phyloP scores from a whole-genome alignment of 352 stramenopile genomes.

The Pilasporangium apinafurcum region DNA sequence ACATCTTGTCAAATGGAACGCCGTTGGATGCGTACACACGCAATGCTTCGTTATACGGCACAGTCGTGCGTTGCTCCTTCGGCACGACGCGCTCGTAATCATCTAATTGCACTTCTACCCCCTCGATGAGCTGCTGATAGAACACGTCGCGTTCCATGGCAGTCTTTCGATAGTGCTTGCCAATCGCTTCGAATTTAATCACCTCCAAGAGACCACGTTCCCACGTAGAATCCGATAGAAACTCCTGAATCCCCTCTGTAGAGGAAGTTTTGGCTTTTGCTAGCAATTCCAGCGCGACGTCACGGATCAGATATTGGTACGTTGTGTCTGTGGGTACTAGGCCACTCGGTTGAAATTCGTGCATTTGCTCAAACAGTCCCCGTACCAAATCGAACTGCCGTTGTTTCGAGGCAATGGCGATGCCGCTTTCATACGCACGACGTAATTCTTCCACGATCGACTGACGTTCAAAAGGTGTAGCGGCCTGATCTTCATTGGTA shows the following conservation, averaged over 20 bases:
- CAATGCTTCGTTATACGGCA: conserved; percentile 60
- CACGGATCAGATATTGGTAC: conserved; percentile 46
- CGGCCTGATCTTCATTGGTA: too few relatives aligned
- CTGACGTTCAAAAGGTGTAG: too few relatives aligned
- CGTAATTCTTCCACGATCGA: conserved; percentile 24
- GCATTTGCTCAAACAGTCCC: conserved; percentile 40
- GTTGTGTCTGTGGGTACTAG: conserved; percentile 22
- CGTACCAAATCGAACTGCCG: conserved; percentile 43
- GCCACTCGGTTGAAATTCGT: conserved; percentile 23
- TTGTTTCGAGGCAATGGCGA: conserved; percentile 73
- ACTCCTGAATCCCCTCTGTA: conserved; percentile 19
- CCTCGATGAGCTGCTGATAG: conserved; percentile 27
- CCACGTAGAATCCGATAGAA: conserved; percentile 27
- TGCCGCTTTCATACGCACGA: conserved; percentile 49
- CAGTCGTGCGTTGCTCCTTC: conserved; percentile 9
- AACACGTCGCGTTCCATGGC: conserved; percentile 37
- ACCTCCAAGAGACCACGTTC: conserved; percentile 53
- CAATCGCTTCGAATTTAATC: conserved; percentile 40
- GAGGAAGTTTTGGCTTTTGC: conserved; percentile 13
- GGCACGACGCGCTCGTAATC: conserved; percentile 31
- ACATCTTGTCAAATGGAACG: conserved; percentile 44
- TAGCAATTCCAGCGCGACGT: conserved; percentile 43
- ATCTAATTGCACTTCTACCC: conserved; percentile 35
- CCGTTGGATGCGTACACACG: conserved; percentile 48
- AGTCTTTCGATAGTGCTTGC: conserved; percentile 59